Percentiles rank a stretch among this genome's conserved stretches.
Evolutionary conservation across 2,329 filamentous ascomycete genomes (phyloP).

Genomic region (Venturia aucupariae): DNA sequence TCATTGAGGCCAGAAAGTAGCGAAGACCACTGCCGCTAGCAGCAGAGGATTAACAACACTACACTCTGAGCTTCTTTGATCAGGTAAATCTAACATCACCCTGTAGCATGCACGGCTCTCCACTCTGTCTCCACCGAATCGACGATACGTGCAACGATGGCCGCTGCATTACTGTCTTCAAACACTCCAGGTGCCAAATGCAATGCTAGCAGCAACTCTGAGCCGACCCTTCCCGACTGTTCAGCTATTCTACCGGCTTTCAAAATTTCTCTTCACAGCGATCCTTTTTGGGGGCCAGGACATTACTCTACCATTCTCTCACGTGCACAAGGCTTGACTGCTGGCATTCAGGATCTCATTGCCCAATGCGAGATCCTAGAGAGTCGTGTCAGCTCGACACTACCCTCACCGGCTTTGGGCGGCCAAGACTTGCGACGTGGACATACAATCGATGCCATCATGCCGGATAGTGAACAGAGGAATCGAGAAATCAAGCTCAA

Average conservation of each 20-base stretch:
- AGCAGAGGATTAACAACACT: not conserved
- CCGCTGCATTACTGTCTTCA: slow-evolving; percentile 38
- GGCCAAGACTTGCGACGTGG: slow-evolving; percentile 2
- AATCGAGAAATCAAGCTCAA: slow-evolving; percentile 24
- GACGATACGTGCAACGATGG: slow-evolving; percentile 37
- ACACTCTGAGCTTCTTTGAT: not conserved
- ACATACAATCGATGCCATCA: not conserved
- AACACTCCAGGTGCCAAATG: not conserved
- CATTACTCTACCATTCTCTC: slow-evolving; percentile 36
- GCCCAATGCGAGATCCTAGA: slow-evolving; percentile 35
- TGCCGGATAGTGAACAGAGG: not conserved
- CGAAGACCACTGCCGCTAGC: no score
- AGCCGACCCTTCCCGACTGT: slow-evolving; percentile 20
- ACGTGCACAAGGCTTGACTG: slow-evolving; percentile 33
- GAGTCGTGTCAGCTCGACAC: slow-evolving; percentile 28
- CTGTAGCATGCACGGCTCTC: slow-evolving; percentile 34
- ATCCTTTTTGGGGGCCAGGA: slow-evolving; percentile 36
- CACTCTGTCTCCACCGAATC: slow-evolving; percentile 38
- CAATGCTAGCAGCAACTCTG: slow-evolving; percentile 4
- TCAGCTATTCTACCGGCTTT: slow-evolving; percentile 29
- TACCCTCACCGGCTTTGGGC: not conserved
- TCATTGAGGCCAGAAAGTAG: no score
- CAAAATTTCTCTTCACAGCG: slow-evolving; percentile 29
- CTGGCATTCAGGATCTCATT: slow-evolving; percentile 38
- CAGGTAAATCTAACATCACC: not conserved